Percentiles rank a stretch among this genome's conserved stretches.
phyloP scores from a whole-genome alignment of 2,329 filamentous ascomycete species.

The Microcyclospora tardicrescens region DNA sequence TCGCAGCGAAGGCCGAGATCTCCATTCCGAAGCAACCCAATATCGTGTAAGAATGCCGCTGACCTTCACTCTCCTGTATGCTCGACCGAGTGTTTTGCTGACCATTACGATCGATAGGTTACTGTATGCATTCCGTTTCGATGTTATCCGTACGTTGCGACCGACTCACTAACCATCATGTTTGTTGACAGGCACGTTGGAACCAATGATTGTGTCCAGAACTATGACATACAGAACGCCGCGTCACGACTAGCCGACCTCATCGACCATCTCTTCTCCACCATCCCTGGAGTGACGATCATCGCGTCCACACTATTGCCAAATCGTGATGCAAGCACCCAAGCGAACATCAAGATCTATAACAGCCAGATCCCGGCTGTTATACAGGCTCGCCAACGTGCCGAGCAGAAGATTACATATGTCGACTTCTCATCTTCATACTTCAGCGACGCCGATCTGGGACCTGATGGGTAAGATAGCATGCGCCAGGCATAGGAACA shows the following conservation, averaged over 20 bases:
- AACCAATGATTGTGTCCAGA: slow-evolving; percentile 4
- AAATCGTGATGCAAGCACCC: not conserved
- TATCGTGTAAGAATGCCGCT: too few relatives aligned
- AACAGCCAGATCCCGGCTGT: slow-evolving; percentile 1
- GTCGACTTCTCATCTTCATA: slow-evolving; percentile 4
- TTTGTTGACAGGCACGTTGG: too few relatives aligned
- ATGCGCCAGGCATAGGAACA: too few relatives aligned
- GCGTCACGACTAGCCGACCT: not conserved
- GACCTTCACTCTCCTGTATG: too few relatives aligned
- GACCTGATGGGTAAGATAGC: too few relatives aligned
- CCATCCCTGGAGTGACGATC: not conserved
- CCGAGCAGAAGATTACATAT: slow-evolving; percentile 3
- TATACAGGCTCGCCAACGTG: not conserved
- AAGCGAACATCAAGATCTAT: slow-evolving; percentile 1
- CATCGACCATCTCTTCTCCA: not conserved
- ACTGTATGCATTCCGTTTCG: too few relatives aligned
- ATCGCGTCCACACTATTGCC: slow-evolving; percentile 2
- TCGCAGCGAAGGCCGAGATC: not conserved
- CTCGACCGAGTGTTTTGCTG: slow-evolving; percentile 3
- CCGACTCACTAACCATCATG: too few relatives aligned
- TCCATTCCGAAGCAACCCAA: too few relatives aligned
- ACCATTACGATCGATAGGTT: too few relatives aligned
- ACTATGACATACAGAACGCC: not conserved
- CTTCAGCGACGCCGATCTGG: not conserved
- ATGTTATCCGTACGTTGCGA: too few relatives aligned